Evolutionary conservation across 352 stramenopile species (phyloP).

Genomic region (Phytopythium kandeliae): DNA sequence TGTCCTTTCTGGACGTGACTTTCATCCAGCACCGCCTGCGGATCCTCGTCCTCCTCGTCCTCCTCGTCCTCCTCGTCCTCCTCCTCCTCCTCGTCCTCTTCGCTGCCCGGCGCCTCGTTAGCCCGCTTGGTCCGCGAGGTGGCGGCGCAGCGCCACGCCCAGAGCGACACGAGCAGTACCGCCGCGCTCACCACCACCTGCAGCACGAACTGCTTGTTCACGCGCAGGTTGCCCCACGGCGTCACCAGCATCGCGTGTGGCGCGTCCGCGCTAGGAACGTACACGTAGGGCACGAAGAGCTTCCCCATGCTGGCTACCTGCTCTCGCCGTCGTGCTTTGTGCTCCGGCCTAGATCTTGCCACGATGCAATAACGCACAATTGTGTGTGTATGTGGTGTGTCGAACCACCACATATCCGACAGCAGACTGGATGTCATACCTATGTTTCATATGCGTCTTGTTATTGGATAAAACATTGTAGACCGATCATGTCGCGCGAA

Average conservation of each 20-base stretch:
- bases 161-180: constrained; percentile 30
- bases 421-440: too few species aligned
- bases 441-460: not conserved
- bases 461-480: not conserved
- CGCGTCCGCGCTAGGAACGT: constrained; percentile 49
- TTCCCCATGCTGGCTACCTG: not conserved
- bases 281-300: constrained; percentile 72
- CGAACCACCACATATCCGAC: too few species aligned
- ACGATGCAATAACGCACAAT: too few species aligned
- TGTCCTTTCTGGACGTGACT: constrained; percentile 62
- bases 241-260: constrained; percentile 68
- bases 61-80: constrained; percentile 8
- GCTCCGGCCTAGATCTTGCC: too few species aligned
- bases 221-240: constrained; percentile 49
- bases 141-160: constrained; percentile 28
- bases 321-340: not conserved
- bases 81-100: constrained; percentile 1
- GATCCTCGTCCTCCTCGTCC: constrained; percentile 8
- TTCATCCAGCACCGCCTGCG: constrained; percentile 35
- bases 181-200: constrained; percentile 27
- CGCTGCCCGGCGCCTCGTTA: constrained; percentile 16
- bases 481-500: constrained; percentile 12
- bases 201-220: constrained; percentile 45
- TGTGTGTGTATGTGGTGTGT: too few species aligned
- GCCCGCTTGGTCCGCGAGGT: constrained; percentile 22